Evolutionary conservation across 805 yeast genomes (phyloP), one percentile per base, ranked within the genome.

Genomic region (Saccharomycopsis guyanensis): DNA sequence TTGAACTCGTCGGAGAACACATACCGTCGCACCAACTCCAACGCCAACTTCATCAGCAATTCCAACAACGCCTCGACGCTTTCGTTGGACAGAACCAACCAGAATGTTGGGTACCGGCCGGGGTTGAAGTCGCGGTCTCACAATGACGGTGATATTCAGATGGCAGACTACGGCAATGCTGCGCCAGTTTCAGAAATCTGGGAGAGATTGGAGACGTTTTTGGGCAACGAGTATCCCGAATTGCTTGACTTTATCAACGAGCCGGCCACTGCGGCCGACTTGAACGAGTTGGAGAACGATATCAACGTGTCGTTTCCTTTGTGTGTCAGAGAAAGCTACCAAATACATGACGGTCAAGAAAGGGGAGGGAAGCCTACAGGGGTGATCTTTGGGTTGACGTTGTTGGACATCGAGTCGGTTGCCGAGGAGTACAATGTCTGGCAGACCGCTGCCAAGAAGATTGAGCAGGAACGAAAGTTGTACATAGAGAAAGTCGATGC

Each of bases 281-380:
- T 93, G 47, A 72, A 73, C 53, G 93, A 84, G 55, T 81, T 93
- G 32, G 97, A 93, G 66, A 75, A 76, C 56, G 97, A 91, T 62
- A 68, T 88, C 57, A 80, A 76, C 38, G 68, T 86, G 45, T 68
- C 71, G 40, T 71, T 93, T 37, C 98, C 98, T 1, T 66, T 78
- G 2, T 87, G 93, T 47, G 87, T 93, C 6, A 70, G 85, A 45
- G 96, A 87, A 41, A 83, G 91, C 38, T 76, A 75, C 58, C 75
- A 78, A 57, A 65, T 83, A 37, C 96, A 93, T 55, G 97, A 93
- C 59, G 98, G 98, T 46, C 97, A 93, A 66, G 84, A 82, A 51
- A 73, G 75, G 49, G 73, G 80, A 3, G 88, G 80, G 20, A 70
- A 43, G 20, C 54, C 76, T 16, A 65, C 75, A 27, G 93, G 98